These are phyloP conservation scores for Sporisorium graminicola DNA, from an alignment of 1,284 basidiomycete genomes.

Conservation along the genomic window DNA sequence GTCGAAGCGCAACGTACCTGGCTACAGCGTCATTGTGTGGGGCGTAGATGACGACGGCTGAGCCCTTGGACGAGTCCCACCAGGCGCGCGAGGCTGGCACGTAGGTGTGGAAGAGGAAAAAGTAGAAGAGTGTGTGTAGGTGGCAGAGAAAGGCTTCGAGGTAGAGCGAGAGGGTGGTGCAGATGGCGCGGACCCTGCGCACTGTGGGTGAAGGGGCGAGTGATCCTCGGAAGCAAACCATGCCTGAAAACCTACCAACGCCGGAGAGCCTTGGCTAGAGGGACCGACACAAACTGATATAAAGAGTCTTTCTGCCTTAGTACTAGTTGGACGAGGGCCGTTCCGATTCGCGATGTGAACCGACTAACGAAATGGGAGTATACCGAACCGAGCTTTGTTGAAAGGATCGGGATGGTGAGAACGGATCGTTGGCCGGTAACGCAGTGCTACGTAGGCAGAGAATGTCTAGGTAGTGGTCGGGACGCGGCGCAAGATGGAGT, in stretches of 20 bases:
- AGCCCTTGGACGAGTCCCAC: conserved; percentile 49
- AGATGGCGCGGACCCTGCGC: conserved; percentile 31
- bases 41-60: conserved; percentile 49
- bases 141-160: conserved; percentile 37
- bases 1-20: conserved; percentile 38
- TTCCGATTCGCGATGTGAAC: too few relatives aligned
- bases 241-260: background rate
- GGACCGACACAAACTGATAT: background rate
- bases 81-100: conserved; percentile 35
- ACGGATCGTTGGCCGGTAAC: too few relatives aligned
- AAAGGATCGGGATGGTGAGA: too few relatives aligned
- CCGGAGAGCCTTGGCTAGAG: background rate
- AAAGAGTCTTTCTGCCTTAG: background rate
- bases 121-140: conserved; percentile 36
- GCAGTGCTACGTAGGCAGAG: background rate
- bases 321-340: background rate
- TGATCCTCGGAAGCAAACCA: conserved; percentile 38
- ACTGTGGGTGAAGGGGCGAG: conserved; percentile 39
- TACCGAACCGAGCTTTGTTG: too few relatives aligned
- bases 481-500: conserved; percentile 2
- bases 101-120: conserved; percentile 37
- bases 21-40: conserved; percentile 50
- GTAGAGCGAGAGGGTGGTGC: conserved; percentile 32
- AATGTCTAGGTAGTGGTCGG: background rate
- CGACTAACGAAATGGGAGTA: too few relatives aligned